Conservation (phyloP, 1,139 yeast genomes). For the Suhomyces atakaporum region DNA sequence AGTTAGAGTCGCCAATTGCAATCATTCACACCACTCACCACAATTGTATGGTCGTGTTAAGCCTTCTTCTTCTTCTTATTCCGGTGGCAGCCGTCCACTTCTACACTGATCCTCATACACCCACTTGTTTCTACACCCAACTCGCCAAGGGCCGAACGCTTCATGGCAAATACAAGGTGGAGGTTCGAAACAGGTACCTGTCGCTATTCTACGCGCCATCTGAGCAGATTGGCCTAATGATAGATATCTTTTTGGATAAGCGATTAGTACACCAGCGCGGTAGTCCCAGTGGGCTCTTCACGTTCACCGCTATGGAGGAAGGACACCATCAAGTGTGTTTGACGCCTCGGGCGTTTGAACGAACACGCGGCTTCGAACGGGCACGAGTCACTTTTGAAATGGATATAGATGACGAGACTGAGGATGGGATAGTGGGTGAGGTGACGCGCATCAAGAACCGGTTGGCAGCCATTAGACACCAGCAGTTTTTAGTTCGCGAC, state of each 20-base stretch:
- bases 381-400: constrained; percentile 43
- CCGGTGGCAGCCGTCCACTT: constrained; percentile 35
- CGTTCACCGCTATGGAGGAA: constrained; percentile 53
- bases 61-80: no score
- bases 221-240: constrained; percentile 36
- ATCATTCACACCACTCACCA: no score
- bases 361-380: constrained; percentile 42
- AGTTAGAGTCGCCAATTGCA: no score
- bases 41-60: no score
- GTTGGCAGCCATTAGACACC: constrained; percentile 58
- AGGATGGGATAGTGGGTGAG: constrained; percentile 35
- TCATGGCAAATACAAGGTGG: constrained; percentile 59
- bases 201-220: constrained; percentile 47
- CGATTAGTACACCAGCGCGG: constrained; percentile 69
- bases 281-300: constrained; percentile 60
- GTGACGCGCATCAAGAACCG: constrained; percentile 36
- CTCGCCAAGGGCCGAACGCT: constrained; percentile 59
- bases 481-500: constrained; percentile 66
- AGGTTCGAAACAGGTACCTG: constrained; percentile 51
- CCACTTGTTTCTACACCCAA: constrained; percentile 68
- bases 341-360: constrained; percentile 54
- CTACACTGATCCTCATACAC: constrained; percentile 58
- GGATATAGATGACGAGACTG: constrained; percentile 41
- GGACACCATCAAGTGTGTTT: constrained; percentile 77
- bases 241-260: constrained; percentile 60